Conservation (phyloP, 2,329 filamentous ascomycete species). For the Scedosporium minutisporum region DNA sequence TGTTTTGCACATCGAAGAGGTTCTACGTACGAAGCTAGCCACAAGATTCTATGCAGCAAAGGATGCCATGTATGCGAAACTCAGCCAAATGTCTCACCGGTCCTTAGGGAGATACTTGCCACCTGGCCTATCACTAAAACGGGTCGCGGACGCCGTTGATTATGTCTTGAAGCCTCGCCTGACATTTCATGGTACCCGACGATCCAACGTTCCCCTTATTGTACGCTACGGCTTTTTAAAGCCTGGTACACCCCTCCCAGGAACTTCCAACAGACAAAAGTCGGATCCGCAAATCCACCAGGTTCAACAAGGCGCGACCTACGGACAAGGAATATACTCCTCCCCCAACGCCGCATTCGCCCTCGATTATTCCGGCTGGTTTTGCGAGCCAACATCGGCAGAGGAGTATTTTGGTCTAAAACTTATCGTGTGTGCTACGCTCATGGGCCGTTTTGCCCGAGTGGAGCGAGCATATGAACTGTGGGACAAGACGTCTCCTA, state of each 20-base stretch:
- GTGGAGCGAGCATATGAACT: slow-evolving; percentile 20
- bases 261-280: not conserved
- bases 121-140: not conserved
- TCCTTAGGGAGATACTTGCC: not conserved
- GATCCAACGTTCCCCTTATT: slow-evolving; percentile 27
- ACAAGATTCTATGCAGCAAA: slow-evolving; percentile 16
- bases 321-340: slow-evolving; percentile 32
- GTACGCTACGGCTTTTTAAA: slow-evolving; percentile 32
- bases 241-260: slow-evolving; percentile 18
- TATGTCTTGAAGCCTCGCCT: slow-evolving; percentile 24
- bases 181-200: slow-evolving; percentile 30
- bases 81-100: not conserved
- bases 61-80: not conserved
- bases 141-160: slow-evolving; percentile 22
- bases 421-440: slow-evolving; percentile 32
- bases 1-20: slow-evolving; percentile 28
- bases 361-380: slow-evolving; percentile 22
- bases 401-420: slow-evolving; percentile 27
- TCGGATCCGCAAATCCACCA: slow-evolving; percentile 9
- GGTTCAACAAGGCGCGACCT: slow-evolving; percentile 27
- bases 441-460: slow-evolving; percentile 31
- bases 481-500: slow-evolving; percentile 15
- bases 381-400: slow-evolving; percentile 17
- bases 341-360: slow-evolving; percentile 29
- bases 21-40: slow-evolving; percentile 23